A percentile compares a stretch with the other conserved stretches of the same genome.
Evolutionary conservation across 805 yeast genomes (phyloP).

Genomic region (Lipomyces spencermartinsiae): DNA sequence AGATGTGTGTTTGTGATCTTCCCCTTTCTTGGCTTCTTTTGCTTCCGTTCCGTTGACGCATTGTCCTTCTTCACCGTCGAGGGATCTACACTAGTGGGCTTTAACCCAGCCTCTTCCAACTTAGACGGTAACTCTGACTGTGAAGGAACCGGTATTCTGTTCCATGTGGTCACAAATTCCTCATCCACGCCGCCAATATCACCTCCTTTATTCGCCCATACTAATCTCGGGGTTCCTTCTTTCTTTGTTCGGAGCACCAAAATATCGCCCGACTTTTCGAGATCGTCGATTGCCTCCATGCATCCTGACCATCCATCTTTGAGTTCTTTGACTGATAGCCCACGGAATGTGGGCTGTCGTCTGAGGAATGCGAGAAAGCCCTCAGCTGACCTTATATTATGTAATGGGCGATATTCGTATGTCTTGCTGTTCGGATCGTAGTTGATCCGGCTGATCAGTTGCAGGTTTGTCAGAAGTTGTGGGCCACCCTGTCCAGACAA

Average conservation of each 20-base stretch:
- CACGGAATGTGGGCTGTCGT: slow-evolving; percentile 84
- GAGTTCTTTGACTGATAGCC: slow-evolving; percentile 77
- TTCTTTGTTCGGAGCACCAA: slow-evolving; percentile 88
- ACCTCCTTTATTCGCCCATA: slow-evolving; percentile 89
- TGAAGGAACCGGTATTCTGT: slow-evolving; percentile 75
- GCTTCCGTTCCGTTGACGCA: slow-evolving; percentile 66
- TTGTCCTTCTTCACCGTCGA: slow-evolving; percentile 77
- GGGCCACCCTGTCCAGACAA: slow-evolving; percentile 66
- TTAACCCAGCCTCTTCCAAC: slow-evolving; percentile 82
- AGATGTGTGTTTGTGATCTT: slow-evolving; percentile 95
- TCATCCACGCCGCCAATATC: slow-evolving; percentile 73
- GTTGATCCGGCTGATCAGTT: slow-evolving; percentile 77
- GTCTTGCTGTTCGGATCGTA: slow-evolving; percentile 68
- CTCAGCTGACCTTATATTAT: slow-evolving; percentile 80
- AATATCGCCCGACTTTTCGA: slow-evolving; percentile 69
- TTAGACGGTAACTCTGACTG: slow-evolving; percentile 80
- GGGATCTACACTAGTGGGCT: slow-evolving; percentile 99
- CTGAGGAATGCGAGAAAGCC: slow-evolving; percentile 77
- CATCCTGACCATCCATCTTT: slow-evolving; percentile 97
- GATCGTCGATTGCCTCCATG: slow-evolving; percentile 72
- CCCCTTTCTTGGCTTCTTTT: slow-evolving; percentile 89
- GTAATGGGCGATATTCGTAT: slow-evolving; percentile 85
- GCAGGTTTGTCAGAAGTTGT: slow-evolving; percentile 71
- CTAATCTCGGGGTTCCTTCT: slow-evolving; percentile 88
- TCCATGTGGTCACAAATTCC: slow-evolving; percentile 86